Percentiles rank a stretch among this genome's conserved stretches.
phyloP scores from a whole-genome alignment of 371 early-diverging fungal species.

The Smittium mucronatum region DNA sequence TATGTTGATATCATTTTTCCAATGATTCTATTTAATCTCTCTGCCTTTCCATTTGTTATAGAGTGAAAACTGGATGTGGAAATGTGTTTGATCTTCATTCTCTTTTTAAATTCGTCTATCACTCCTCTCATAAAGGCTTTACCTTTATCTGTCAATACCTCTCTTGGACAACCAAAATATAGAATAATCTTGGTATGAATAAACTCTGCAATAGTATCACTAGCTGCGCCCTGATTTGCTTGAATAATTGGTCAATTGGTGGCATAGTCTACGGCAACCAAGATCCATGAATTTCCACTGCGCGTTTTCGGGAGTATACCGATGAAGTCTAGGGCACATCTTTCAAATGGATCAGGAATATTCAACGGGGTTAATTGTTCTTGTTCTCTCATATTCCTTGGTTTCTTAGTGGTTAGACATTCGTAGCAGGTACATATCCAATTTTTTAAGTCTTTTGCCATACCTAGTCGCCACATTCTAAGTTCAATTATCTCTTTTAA shows the following conservation, averaged over 20 bases:
- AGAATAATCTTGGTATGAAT: constrained; percentile 26
- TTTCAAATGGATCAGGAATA: constrained; percentile 18
- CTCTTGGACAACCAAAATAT: constrained; percentile 23
- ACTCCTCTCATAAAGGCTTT: constrained; percentile 16
- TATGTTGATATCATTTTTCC: constrained; percentile 7
- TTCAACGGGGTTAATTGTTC: constrained; percentile 4
- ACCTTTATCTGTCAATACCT: constrained; percentile 31
- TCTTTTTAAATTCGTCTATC: constrained; percentile 9
- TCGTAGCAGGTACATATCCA: constrained; percentile 18
- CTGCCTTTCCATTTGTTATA: constrained; percentile 22
- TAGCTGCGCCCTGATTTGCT: constrained; percentile 21
- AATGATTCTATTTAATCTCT: constrained; percentile 18
- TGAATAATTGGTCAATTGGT: constrained; percentile 32
- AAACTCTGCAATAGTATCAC: constrained; percentile 22
- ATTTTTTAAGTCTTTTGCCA: constrained; percentile 13
- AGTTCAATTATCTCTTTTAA: constrained; percentile 15
- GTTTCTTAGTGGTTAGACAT: constrained; percentile 18
- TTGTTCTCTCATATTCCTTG: background rate
- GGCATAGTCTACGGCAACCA: constrained; percentile 33
- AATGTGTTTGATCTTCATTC: constrained; percentile 9
- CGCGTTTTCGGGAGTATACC: constrained; percentile 22
- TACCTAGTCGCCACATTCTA: constrained; percentile 25
- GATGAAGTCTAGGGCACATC: constrained; percentile 31
- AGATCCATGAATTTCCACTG: constrained; percentile 29
- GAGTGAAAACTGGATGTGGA: constrained; percentile 24